Evolutionary conservation across 139 green algal species (phyloP).

Genomic region (Chlorella sorokiniana): DNA sequence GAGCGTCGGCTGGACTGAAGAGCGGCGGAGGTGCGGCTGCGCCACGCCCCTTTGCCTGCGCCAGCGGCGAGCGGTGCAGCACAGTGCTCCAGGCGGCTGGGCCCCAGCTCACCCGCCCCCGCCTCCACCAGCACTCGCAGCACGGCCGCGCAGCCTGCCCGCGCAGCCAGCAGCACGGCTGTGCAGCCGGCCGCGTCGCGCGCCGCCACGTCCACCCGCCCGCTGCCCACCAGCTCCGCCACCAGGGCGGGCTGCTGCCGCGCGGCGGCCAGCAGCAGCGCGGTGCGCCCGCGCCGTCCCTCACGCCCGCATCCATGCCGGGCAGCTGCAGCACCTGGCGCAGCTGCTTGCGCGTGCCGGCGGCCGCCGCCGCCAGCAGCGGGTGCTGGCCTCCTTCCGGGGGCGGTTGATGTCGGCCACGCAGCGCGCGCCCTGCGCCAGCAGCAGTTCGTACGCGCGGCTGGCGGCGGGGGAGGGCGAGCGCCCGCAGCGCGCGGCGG

Average conservation of each 20-base stretch:
- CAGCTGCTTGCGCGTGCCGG: constrained; percentile 5
- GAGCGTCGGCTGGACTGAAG: too few relatives aligned
- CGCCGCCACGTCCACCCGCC: neutral
- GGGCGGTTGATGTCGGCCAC: constrained; percentile 1
- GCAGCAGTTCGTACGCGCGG: constrained; percentile 1
- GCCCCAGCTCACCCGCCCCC: neutral
- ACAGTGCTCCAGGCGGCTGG: neutral
- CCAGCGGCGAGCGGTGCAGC: neutral
- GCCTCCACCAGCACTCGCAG: constrained; percentile 7
- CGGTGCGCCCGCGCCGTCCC: neutral
- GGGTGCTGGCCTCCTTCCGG: neutral
- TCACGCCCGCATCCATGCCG: neutral
- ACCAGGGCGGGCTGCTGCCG: neutral
- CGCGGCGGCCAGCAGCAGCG: neutral
- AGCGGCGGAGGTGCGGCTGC: neutral
- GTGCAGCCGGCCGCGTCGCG: neutral
- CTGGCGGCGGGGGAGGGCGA: too few relatives aligned
- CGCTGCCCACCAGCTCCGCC: constrained; percentile 1
- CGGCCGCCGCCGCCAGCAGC: neutral
- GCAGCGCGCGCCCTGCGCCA: neutral
- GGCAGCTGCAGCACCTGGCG: constrained; percentile 14
- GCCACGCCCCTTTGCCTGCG: neutral
- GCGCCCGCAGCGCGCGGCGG: neutral
- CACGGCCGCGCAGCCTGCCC: neutral
- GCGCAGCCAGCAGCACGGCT: neutral